Conservation (phyloP, 257 asterid genomes). For the Solanum chiquidenum region DNA sequence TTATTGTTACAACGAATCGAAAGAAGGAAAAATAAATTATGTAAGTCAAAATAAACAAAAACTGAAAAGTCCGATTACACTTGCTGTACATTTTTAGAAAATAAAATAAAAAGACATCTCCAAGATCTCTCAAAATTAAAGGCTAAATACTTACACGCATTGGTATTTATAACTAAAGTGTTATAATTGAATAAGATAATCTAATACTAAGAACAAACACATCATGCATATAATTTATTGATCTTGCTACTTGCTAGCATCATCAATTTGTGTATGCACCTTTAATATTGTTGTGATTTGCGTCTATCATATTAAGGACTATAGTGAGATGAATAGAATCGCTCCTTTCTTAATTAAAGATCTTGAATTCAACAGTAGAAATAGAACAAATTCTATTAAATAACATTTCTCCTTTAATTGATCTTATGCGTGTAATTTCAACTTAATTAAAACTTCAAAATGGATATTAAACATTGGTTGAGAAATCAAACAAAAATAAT, state of each 20-base stretch:
- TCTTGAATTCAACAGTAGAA: accelerated
- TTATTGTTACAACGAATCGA: neutral
- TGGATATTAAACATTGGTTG: neutral
- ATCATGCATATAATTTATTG: too few relatives aligned
- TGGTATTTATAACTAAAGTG: too few relatives aligned
- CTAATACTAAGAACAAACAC: too few relatives aligned
- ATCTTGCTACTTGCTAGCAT: neutral
- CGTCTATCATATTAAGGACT: neutral
- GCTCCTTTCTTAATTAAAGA: neutral
- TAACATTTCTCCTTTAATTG: neutral
- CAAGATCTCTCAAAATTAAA: neutral
- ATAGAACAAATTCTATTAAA: neutral
- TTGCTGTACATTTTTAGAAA: too few relatives aligned
- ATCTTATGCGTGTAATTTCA: neutral
- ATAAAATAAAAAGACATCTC: neutral
- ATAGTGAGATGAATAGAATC: neutral
- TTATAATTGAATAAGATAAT: neutral
- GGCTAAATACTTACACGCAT: neutral
- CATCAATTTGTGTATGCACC: neutral
- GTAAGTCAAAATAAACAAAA: neutral
- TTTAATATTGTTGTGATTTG: neutral
- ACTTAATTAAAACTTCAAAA: neutral
- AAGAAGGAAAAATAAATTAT: neutral
- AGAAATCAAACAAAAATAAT: neutral
- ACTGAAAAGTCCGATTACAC: neutral